phyloP scores from a whole-genome alignment of 345 rosid genomes.

The Turritis glabra region DNA sequence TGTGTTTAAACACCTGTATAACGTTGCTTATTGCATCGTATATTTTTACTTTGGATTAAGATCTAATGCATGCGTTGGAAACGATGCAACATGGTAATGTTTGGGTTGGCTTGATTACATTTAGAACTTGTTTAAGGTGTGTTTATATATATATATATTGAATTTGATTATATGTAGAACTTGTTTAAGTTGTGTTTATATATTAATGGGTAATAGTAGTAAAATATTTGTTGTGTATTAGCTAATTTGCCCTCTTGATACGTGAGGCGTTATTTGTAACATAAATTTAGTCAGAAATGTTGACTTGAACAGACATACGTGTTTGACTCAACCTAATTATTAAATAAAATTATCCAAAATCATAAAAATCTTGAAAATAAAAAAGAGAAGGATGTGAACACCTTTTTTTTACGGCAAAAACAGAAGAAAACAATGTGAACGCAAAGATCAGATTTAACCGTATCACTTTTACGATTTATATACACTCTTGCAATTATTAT shows the following conservation, averaged over 20 bases:
- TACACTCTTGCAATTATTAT: background rate
- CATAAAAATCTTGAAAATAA: background rate
- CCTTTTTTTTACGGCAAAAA: background rate
- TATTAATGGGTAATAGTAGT: no score
- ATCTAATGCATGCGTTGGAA: no score
- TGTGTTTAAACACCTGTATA: background rate
- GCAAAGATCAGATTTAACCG: background rate
- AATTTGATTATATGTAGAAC: no score
- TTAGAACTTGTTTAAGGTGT: no score
- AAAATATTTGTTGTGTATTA: no score
- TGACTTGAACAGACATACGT: slow-evolving; percentile 20
- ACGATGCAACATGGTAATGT: no score
- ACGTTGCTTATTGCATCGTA: background rate
- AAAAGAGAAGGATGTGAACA: background rate
- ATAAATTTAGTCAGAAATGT: slow-evolving; percentile 12
- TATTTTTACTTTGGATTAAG: no score
- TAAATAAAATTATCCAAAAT: background rate
- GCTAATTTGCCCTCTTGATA: no score
- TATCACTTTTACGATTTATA: no score
- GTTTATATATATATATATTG: no score
- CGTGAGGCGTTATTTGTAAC: background rate
- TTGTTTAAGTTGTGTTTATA: no score
- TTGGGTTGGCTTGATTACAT: background rate
- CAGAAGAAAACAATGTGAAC: background rate
- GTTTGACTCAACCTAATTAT: background rate